These are phyloP conservation scores for Metarhizium humberi DNA, from an alignment of 2,329 filamentous ascomycete species.

Conservation along the genomic window DNA sequence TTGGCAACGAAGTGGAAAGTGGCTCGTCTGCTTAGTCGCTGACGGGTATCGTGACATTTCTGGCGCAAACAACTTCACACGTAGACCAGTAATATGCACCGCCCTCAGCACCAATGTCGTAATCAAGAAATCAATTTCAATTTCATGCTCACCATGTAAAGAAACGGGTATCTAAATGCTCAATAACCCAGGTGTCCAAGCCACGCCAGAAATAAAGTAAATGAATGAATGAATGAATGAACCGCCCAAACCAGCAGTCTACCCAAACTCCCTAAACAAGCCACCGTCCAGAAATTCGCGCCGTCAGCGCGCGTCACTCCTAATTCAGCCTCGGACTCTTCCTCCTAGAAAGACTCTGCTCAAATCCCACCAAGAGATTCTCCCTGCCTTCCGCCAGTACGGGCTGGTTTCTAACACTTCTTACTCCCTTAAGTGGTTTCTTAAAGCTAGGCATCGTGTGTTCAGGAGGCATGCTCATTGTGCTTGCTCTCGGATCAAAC, in stretches of 20 bases:
- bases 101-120: too few relatives aligned
- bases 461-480: conserved; percentile 29
- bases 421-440: conserved; percentile 28
- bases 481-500: conserved; percentile 35
- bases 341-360: conserved; percentile 37
- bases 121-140: neutral
- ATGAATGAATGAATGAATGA: neutral
- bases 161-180: conserved; percentile 24
- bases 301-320: neutral
- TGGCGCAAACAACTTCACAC: too few relatives aligned
- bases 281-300: neutral
- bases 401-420: conserved; percentile 20
- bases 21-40: too few relatives aligned
- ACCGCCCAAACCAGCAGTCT: neutral
- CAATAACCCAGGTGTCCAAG: conserved; percentile 17
- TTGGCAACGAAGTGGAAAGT: too few relatives aligned
- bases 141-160: conserved; percentile 4
- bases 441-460: conserved; percentile 39
- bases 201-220: neutral
- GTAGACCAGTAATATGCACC: too few relatives aligned
- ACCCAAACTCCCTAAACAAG: neutral
- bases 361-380: conserved; percentile 38
- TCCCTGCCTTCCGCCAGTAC: conserved; percentile 37
- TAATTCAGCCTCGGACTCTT: conserved; percentile 45
- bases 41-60: too few relatives aligned